Conservation (phyloP, 1,139 yeast genomes). For the Taphrina sp. region DNA sequence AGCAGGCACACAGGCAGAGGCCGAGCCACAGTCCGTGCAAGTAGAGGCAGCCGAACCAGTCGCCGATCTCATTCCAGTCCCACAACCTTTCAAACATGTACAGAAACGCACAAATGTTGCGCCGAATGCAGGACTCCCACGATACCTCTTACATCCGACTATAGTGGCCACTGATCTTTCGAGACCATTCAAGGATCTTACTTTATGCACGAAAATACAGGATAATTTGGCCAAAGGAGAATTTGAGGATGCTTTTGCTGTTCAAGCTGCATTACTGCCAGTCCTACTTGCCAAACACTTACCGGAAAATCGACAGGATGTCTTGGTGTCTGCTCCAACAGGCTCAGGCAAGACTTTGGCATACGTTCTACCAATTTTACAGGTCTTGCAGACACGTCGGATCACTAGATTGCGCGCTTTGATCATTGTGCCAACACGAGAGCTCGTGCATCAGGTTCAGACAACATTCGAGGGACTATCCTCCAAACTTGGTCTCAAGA, state of each 20-base stretch:
- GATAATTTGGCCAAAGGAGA: slow-evolving; percentile 52
- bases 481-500: slow-evolving; percentile 63
- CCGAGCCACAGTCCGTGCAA: slow-evolving; percentile 35
- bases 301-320: slow-evolving; percentile 54
- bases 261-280: slow-evolving; percentile 68
- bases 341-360: slow-evolving; percentile 97
- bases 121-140: slow-evolving; percentile 41
- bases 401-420: slow-evolving; percentile 77
- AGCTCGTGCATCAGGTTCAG: slow-evolving; percentile 78
- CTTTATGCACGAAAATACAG: slow-evolving; percentile 47
- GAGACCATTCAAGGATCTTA: slow-evolving; percentile 42
- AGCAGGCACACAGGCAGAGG: slow-evolving; percentile 31
- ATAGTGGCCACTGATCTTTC: slow-evolving; percentile 47
- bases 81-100: slow-evolving; percentile 64
- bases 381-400: slow-evolving; percentile 54
- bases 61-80: slow-evolving; percentile 67
- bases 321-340: slow-evolving; percentile 88
- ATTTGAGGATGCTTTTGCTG: slow-evolving; percentile 66
- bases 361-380: slow-evolving; percentile 78
- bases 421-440: slow-evolving; percentile 84
- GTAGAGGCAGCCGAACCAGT: slow-evolving; percentile 38
- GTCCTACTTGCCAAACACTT: slow-evolving; percentile 54
- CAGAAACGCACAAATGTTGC: slow-evolving; percentile 45
- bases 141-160: slow-evolving; percentile 68
- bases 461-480: slow-evolving; percentile 60